Evolutionary conservation across 2,329 filamentous ascomycete species (phyloP), one percentile per base, ranked within the genome.

Genomic region (Neodidymelliopsis sp.): DNA sequence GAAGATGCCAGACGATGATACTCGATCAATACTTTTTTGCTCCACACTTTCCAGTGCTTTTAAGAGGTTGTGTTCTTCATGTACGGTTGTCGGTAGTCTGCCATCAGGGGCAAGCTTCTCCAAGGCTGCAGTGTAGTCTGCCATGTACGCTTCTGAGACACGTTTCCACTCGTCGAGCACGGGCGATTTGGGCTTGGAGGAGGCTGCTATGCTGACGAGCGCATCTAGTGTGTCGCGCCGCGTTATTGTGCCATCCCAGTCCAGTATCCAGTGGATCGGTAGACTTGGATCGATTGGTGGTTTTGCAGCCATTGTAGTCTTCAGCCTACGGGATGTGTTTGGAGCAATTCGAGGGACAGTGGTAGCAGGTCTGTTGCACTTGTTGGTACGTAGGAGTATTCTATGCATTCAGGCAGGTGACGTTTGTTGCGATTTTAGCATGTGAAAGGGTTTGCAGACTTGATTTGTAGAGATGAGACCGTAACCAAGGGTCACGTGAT

Each of bases 221-320:
- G 74, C 45, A n/a, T 71, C 58, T 38, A 79, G 70, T 0, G 77
- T 79, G 54, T 80, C 78, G 16, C 67, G 67, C 29, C 60, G 56
- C 10, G 77, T 79, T 20, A 79, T 59, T 0, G 77, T 79, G 44
- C 76, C 76, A 54, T 80, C 78, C 69, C 74, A 79, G 60, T 80
- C 78, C 11, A 79, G 61, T 6, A 79, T 54, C 57, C 74, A 67
- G 33, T 73, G 68, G 11, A 75, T 58, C 13, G 61, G 57, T 13
- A 41, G 28, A 25, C 3, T 28, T 15, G 22, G 50, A 9, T 37
- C 23, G 9, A 40, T 9, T 12, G 22, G 18, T 12, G 23, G 30
- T 28, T 41, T 48, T 20, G 52, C 31, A 16, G 56, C 49, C 62
- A 60, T 64, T 38, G 49, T 54, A 12, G 22, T 30, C 19, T 5